Evolutionary conservation across 1,139 yeast species (phyloP), one percentile per base, ranked within the genome.

Genomic region (Lizanozyma gosingica): DNA sequence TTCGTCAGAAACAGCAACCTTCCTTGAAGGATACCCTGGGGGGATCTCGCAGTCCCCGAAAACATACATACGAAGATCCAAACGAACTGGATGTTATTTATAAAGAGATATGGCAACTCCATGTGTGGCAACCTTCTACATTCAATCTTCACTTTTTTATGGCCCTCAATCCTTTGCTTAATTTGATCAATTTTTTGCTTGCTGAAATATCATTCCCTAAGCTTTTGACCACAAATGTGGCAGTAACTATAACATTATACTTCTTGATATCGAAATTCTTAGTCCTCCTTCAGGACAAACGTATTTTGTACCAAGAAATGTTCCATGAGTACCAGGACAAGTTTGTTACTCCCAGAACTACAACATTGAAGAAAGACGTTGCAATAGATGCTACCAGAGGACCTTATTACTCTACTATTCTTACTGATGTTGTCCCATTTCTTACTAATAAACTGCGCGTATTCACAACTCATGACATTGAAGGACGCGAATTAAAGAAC

Each of bases 271-370:
- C 58, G 35, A 61, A 67, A 38, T 83, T 77, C 51, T 60, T 73
- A 32, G 62, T 62, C 2, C 62, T 77, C 41, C 46, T 78, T 15
- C 63, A 68, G 40, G 92, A 84, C 56, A 81, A 78, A 47, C 77
- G 76, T 41, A 64, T 81, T 11, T 53, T 84, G 4, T 73, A 72
- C 46, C 76, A 73, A 45, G 87, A 83, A 50, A 76, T 78, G 51
- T 66, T 80, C 45, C 71, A 70, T 33, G 94, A 83, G 51, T 80
- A 80, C 51, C 75, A 80, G 47, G 61, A 68, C 35, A 83, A 83
- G 53, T 76, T 71, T 46, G 83, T 83, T n/a, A 71, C 71, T 39
- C 88, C 90, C 3, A 71, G 73, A 41, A 60, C 76, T 1, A 68
- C 78, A 4, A 67, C 70, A 6, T 58, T 70, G 40, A 69, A 71